phyloP scores from a whole-genome alignment of 176 grass and related monocot species.

The Saccharum officinarum region DNA sequence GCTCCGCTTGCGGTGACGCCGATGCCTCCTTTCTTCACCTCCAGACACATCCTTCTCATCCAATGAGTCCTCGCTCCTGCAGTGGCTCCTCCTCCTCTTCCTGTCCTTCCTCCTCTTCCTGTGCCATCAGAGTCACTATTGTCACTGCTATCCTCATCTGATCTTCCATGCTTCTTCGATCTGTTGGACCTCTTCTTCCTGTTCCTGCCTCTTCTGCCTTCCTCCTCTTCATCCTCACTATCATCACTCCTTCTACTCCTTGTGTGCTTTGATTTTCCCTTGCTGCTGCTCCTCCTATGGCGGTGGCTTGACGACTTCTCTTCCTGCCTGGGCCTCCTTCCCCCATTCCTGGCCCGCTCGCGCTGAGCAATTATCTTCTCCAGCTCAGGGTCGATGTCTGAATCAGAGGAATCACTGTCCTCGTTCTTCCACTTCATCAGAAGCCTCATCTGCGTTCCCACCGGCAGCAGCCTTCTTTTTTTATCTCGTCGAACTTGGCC shows the following conservation, averaged over 20 bases:
- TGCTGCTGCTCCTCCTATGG: constrained; percentile 43
- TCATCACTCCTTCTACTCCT: constrained; percentile 35
- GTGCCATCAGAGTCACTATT: constrained; percentile 41
- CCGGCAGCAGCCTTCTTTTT: constrained; percentile 41
- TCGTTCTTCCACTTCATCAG: constrained; percentile 45
- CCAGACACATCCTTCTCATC: constrained; percentile 38
- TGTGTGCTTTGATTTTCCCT: constrained; percentile 48
- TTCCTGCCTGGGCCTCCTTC: constrained; percentile 19
- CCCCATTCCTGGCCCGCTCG: constrained; percentile 53
- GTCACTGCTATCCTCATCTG: constrained; percentile 36
- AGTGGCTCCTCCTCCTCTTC: constrained; percentile 68
- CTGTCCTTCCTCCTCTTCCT: constrained; percentile 86
- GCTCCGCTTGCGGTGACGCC: constrained; percentile 34
- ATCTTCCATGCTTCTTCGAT: constrained; percentile 35
- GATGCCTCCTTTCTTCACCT: constrained; percentile 42
- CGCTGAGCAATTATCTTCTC: constrained; percentile 78
- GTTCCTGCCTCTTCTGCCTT: constrained; percentile 46
- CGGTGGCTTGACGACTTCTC: constrained; percentile 26
- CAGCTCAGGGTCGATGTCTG: constrained; percentile 62
- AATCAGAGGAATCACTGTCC: constrained; percentile 61
- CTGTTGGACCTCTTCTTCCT: constrained; percentile 46
- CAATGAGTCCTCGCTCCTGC: constrained; percentile 27
- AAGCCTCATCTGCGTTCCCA: constrained; percentile 23
- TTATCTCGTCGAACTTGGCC: constrained; percentile 53
- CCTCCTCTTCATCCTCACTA: constrained; percentile 44